These are phyloP conservation scores for Pyrenophora graminea DNA, from an alignment of 2,329 filamentous ascomycete genomes.

Conservation along the genomic window DNA sequence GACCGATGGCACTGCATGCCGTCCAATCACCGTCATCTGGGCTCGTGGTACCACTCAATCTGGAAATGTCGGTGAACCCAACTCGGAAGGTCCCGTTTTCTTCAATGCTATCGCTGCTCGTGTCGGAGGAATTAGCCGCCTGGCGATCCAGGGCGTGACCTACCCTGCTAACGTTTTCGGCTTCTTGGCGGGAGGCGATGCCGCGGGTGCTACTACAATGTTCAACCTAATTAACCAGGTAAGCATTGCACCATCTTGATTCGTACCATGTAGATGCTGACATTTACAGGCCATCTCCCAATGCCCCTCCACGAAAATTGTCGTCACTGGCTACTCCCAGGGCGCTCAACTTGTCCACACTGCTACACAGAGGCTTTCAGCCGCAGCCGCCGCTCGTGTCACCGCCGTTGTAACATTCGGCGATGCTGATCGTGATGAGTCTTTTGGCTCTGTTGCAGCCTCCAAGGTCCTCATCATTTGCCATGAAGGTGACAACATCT, in stretches of 20 bases:
- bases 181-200: conserved; percentile 54
- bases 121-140: conserved; percentile 48
- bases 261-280: background rate
- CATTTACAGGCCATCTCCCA: conserved; percentile 19
- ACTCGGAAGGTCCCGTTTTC: conserved; percentile 54
- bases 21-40: conserved; percentile 57
- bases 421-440: conserved; percentile 41
- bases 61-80: conserved; percentile 56
- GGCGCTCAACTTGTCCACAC: conserved; percentile 52
- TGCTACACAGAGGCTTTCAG: conserved; percentile 41
- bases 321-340: conserved; percentile 42
- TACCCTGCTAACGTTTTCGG: conserved; percentile 53
- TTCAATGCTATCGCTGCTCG: conserved; percentile 51
- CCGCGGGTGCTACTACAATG: conserved; percentile 51
- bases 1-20: conserved; percentile 46
- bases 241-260: conserved; percentile 24
- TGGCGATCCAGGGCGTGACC: conserved; percentile 61
- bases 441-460: conserved; percentile 33
- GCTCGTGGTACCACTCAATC: conserved; percentile 59
- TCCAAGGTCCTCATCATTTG: conserved; percentile 44
- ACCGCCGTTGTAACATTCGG: conserved; percentile 44
- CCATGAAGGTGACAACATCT: conserved; percentile 44
- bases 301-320: conserved; percentile 39
- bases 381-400: conserved; percentile 26
- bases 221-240: conserved; percentile 40